phyloP scores from a whole-genome alignment of 2,329 filamentous ascomycete genomes.

The Fusarium redolens region DNA sequence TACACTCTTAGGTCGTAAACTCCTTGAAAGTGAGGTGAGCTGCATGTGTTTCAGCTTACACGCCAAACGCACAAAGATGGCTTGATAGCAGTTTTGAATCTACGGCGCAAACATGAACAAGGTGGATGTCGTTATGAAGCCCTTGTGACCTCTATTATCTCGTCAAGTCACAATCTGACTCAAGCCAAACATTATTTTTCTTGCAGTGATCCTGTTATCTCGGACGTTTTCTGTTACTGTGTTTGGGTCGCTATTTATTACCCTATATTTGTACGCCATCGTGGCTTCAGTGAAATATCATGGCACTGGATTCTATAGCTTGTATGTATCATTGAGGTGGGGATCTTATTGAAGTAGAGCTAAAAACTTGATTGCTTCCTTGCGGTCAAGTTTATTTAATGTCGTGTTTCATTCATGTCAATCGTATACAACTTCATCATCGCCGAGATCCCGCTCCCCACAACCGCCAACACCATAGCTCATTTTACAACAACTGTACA shows the following conservation, averaged over 20 bases:
- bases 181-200: not conserved
- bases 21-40: not conserved
- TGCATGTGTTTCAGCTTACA: rapidly evolving
- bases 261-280: not conserved
- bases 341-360: rapidly evolving
- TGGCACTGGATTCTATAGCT: not conserved
- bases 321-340: not conserved
- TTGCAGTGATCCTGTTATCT: not conserved
- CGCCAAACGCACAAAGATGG: rapidly evolving
- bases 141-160: rapidly evolving
- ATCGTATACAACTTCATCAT: not conserved
- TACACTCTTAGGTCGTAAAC: rapidly evolving
- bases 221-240: no score
- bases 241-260: not conserved
- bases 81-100: no score
- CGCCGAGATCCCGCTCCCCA: not conserved
- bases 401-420: not conserved
- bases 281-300: not conserved
- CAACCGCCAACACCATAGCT: not conserved
- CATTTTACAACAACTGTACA: not conserved
- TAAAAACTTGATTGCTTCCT: rapidly evolving
- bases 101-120: not conserved
- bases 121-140: rapidly evolving
- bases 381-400: not conserved
- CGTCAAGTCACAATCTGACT: rapidly evolving